These are phyloP conservation scores for Prunus campanulata DNA, from an alignment of 306 rosid species.

Conservation along the genomic window DNA sequence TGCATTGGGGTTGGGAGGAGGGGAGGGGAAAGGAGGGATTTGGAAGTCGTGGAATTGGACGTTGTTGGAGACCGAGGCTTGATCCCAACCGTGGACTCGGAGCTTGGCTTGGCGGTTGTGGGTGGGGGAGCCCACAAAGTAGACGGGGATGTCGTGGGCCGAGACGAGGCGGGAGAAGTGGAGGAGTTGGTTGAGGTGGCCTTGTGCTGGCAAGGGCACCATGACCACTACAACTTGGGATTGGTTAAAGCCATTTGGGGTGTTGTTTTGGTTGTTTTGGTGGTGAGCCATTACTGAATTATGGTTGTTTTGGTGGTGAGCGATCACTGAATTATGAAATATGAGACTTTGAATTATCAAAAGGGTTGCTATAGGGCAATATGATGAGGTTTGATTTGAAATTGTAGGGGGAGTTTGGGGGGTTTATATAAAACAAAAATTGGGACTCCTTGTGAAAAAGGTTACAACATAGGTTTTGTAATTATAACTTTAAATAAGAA, in stretches of 20 bases:
- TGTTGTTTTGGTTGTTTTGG: conserved; percentile 16
- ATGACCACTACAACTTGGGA: conserved; percentile 44
- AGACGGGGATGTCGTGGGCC: conserved; percentile 47
- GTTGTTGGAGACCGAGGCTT: conserved; percentile 16
- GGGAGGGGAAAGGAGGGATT: conserved; percentile 43
- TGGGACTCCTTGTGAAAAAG: background rate
- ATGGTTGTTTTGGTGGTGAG: conserved; percentile 7
- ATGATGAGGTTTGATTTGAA: background rate
- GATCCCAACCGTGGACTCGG: conserved; percentile 58
- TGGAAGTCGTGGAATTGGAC: conserved; percentile 52
- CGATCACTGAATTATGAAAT: conserved; percentile 9
- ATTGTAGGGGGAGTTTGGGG: too few species aligned
- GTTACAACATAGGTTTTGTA: background rate
- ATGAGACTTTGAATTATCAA: background rate
- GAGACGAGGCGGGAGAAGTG: conserved; percentile 65
- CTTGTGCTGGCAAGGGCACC: conserved; percentile 76
- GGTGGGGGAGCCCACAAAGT: conserved; percentile 46
- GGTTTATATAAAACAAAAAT: background rate
- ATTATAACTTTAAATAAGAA: background rate
- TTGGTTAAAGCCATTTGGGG: conserved; percentile 14
- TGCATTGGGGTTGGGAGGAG: conserved; percentile 48
- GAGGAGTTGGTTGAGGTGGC: conserved; percentile 87
- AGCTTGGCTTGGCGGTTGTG: conserved; percentile 60
- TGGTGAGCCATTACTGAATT: conserved; percentile 16
- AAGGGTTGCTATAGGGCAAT: background rate